Evolutionary conservation across 768 basidiomycete species (phyloP).

Genomic region (Omphalotus guepiniiformis): DNA sequence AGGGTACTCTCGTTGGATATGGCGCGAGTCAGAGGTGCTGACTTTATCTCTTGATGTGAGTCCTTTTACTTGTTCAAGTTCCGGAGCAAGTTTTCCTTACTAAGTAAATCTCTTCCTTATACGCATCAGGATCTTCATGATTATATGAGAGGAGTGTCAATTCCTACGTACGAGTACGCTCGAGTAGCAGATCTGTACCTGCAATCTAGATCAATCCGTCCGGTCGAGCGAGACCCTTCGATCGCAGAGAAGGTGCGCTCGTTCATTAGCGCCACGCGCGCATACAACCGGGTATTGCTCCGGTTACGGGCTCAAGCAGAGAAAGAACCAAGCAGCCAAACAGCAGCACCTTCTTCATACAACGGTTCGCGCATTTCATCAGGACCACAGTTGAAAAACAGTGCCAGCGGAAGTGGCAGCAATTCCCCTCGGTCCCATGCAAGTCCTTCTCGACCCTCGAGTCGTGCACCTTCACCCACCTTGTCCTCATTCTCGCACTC

Average conservation of each 20-base stretch:
- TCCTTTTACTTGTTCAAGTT: slow-evolving; percentile 8
- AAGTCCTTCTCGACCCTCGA: slow-evolving; percentile 41
- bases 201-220: slow-evolving; percentile 42
- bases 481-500: slow-evolving; percentile 46
- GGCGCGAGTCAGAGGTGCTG: slow-evolving; percentile 58
- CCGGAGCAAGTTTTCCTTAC: slow-evolving; percentile 7
- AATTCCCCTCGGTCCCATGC: slow-evolving; percentile 8
- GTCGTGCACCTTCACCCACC: slow-evolving; percentile 66
- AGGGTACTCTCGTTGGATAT: slow-evolving; percentile 68
- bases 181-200: slow-evolving; percentile 55
- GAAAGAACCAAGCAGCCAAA: slow-evolving; percentile 31
- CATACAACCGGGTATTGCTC: slow-evolving; percentile 77
- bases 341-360: too few relatives aligned
- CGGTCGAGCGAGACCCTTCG: slow-evolving; percentile 35
- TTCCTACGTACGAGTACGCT: slow-evolving; percentile 71
- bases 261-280: slow-evolving; percentile 59
- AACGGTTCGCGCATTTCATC: too few relatives aligned
- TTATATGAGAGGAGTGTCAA: slow-evolving; percentile 76
- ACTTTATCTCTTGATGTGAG: slow-evolving; percentile 58
- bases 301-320: slow-evolving; percentile 79
- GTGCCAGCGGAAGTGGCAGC: not conserved
- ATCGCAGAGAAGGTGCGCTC: slow-evolving; percentile 41
- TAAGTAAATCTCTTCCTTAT: too few relatives aligned
- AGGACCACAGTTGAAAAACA: too few relatives aligned
- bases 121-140: slow-evolving; percentile 75